Percentiles rank a stretch among this genome's conserved stretches.
These are phyloP conservation scores for Lojkania enalia DNA, from an alignment of 2,329 filamentous ascomycete species.

Conservation along the genomic window DNA sequence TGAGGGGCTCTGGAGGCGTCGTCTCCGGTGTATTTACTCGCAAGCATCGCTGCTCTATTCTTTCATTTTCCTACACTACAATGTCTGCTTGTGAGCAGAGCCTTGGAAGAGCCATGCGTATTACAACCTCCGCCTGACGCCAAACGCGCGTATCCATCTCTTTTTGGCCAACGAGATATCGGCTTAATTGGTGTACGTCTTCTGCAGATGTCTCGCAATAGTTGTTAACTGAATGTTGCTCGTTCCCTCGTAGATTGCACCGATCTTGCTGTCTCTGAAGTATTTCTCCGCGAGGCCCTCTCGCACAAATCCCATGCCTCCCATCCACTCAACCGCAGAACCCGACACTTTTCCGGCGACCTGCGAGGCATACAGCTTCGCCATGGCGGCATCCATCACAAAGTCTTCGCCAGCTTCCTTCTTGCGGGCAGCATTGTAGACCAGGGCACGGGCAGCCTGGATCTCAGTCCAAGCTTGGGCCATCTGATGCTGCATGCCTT, in stretches of 20 bases:
- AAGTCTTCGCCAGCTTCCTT: constrained; percentile 98
- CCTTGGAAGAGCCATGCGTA: no score
- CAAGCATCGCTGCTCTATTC: no score
- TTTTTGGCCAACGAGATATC: no score
- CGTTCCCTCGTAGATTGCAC: constrained; percentile 93
- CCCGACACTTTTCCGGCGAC: constrained; percentile 86
- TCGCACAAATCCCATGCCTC: constrained; percentile 96
- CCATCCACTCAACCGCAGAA: constrained; percentile 97
- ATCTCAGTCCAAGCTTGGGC: constrained; percentile 96
- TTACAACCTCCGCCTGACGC: no score
- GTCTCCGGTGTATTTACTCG: no score
- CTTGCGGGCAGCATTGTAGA: constrained; percentile 95
- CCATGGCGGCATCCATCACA: constrained; percentile 95
- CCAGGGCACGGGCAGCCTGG: constrained; percentile 82
- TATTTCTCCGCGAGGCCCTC: constrained; percentile 98
- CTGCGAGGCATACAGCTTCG: constrained; percentile 92
- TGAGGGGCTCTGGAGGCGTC: no score
- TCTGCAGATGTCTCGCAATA: constrained; percentile 71
- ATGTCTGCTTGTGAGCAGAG: no score
- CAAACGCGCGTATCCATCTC: no score
- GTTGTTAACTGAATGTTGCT: constrained; percentile 74
- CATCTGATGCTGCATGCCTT: constrained; percentile 99
- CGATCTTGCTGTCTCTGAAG: constrained; percentile 97
- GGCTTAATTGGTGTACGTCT: constrained; percentile 63
- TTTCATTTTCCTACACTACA: no score